A percentile compares a stretch with the other conserved stretches of the same genome.
Conservation (phyloP, 305 asterid species). For the Fraxinus xanthoxyloides region DNA sequence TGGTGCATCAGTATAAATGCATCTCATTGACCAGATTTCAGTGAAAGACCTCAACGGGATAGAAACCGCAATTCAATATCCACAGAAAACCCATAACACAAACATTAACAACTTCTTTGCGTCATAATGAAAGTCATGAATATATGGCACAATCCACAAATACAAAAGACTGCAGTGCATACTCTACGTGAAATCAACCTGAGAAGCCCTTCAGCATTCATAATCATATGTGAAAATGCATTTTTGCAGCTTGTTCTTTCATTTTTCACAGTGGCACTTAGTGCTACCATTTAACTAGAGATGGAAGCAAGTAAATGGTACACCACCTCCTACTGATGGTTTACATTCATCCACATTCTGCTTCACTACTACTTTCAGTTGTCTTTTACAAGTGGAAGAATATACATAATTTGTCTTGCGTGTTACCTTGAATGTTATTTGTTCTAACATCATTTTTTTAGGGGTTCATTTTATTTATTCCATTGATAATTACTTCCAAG, state of each 20-base stretch:
- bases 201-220: neutral
- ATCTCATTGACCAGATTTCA: slow-evolving; percentile 16
- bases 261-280: neutral
- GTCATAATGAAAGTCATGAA: neutral
- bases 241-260: neutral
- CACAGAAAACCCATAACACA: slow-evolving; percentile 4
- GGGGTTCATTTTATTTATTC: neutral
- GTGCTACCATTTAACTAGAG: neutral
- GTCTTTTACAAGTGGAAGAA: neutral
- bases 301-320: neutral
- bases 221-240: neutral
- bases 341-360: neutral
- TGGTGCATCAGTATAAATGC: slow-evolving; percentile 12
- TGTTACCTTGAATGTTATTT: neutral
- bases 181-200: neutral
- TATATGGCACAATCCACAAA: slow-evolving; percentile 1
- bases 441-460: neutral
- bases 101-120: slow-evolving; percentile 12
- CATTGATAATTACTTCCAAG: neutral
- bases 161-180: neutral
- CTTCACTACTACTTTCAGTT: neutral
- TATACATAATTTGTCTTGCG: neutral
- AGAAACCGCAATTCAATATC: slow-evolving; percentile 8
- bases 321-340: neutral
- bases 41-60: slow-evolving; percentile 14